These are phyloP conservation scores for Phaeotremella fagi DNA, from an alignment of 768 basidiomycete genomes.

Conservation along the genomic window DNA sequence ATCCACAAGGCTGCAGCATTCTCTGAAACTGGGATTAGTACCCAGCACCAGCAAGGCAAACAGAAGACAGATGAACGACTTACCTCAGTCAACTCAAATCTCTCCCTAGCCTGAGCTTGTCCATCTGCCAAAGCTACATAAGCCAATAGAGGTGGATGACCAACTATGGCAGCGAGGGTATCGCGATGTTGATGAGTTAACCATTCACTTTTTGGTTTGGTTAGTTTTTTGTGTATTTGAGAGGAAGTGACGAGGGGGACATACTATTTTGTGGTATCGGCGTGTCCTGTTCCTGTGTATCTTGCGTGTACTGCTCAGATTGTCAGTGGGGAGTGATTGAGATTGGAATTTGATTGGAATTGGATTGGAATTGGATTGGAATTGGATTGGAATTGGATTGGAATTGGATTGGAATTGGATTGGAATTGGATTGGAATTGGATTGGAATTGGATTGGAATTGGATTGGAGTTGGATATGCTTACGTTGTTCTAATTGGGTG, in stretches of 20 bases:
- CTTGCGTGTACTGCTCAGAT: conserved; percentile 95
- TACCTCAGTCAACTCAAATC: conserved; percentile 96
- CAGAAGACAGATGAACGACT: no score
- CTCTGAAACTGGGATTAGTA: no score
- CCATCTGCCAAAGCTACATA: conserved; percentile 92
- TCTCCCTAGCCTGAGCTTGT: conserved; percentile 79
- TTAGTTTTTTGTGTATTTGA: neutral
- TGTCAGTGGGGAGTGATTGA: no score
- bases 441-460: no score
- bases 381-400: no score
- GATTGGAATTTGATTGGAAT: no score
- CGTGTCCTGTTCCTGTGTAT: conserved; percentile 95
- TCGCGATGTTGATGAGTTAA: conserved; percentile 95
- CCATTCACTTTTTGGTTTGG: conserved; percentile 69
- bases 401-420: no score
- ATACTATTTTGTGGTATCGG: conserved; percentile 92
- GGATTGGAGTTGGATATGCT: no score
- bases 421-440: no score
- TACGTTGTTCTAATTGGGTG: conserved; percentile 89
- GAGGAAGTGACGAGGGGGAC: conserved; percentile 45
- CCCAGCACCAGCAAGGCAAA: no score
- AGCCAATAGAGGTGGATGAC: conserved; percentile 77
- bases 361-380: no score
- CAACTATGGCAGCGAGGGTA: conserved; percentile 85
- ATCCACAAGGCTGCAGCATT: conserved; percentile 92